Percentiles rank a stretch among this genome's conserved stretches.
Evolutionary conservation across 2,329 filamentous ascomycete species (phyloP).

Genomic region (Epichloe bromicola): DNA sequence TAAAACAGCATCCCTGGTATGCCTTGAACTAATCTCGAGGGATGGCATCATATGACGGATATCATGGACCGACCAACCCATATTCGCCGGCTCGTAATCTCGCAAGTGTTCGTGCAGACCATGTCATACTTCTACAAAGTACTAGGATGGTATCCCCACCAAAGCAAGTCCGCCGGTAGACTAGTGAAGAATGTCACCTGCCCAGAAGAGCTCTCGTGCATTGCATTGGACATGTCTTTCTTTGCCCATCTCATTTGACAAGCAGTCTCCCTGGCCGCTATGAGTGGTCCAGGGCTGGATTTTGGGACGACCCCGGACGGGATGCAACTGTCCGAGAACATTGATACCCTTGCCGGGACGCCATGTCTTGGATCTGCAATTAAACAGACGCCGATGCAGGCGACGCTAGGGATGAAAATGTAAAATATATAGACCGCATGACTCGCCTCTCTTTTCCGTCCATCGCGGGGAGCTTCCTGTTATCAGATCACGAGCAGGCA

Average conservation of each 20-base stretch:
- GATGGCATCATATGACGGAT: constrained; percentile 3
- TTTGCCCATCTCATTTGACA: neutral
- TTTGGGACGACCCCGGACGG: neutral
- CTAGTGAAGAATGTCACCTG: constrained; percentile 4
- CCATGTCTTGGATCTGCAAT: constrained; percentile 5
- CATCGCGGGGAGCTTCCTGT: neutral
- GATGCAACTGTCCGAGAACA: neutral
- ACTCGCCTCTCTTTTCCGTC: neutral
- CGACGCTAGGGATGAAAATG: neutral
- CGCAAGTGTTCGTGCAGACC: neutral
- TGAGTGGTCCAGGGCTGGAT: neutral
- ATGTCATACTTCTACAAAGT: neutral
- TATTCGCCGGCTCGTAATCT: neutral
- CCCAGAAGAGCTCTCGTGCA: constrained; percentile 1
- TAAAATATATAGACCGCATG: neutral
- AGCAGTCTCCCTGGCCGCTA: neutral
- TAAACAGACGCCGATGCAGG: neutral
- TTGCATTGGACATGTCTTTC: neutral
- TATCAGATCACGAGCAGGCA: neutral
- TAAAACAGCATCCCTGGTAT: neutral
- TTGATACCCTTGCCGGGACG: neutral
- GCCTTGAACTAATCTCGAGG: neutral
- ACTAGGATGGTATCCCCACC: neutral
- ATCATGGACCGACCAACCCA: neutral
- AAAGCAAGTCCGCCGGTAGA: neutral